Conservation (phyloP, 2,329 filamentous ascomycete species). For the Amauroascus verrucosus region DNA sequence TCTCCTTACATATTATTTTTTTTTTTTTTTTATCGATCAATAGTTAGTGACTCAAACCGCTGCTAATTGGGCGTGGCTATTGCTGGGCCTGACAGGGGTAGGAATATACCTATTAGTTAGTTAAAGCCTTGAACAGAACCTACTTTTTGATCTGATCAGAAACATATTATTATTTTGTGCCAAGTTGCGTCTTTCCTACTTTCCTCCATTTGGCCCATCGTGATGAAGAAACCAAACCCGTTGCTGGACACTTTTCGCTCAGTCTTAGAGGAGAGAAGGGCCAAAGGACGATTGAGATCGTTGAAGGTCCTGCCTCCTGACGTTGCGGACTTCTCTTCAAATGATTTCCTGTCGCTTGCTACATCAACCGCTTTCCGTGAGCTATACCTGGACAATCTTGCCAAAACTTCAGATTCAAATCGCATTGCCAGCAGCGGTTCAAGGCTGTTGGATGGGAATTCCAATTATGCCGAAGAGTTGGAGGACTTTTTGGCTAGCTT, state of each 20-base stretch:
- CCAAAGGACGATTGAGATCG: constrained; percentile 37
- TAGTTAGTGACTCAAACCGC: neutral
- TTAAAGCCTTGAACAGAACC: neutral
- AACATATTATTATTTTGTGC: too few species aligned
- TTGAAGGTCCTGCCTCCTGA: constrained; percentile 38
- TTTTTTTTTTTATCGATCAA: neutral
- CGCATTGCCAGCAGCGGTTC: constrained; percentile 50
- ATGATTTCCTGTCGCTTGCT: constrained; percentile 54
- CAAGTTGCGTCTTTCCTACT: too few species aligned
- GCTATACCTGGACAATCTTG: constrained; percentile 41
- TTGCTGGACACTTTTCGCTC: constrained; percentile 25
- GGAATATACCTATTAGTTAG: too few species aligned
- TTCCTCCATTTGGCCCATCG: too few species aligned
- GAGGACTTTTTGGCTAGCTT: constrained; percentile 51
- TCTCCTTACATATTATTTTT: too few species aligned
- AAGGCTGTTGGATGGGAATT: constrained; percentile 57
- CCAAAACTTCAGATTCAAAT: constrained; percentile 25
- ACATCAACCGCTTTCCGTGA: constrained; percentile 39
- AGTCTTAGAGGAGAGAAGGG: constrained; percentile 32
- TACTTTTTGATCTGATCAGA: neutral
- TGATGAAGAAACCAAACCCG: constrained; percentile 8
- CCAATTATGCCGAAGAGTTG: constrained; percentile 47
- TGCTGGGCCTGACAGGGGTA: neutral
- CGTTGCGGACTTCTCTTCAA: constrained; percentile 52
- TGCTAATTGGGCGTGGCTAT: neutral